These are phyloP conservation scores for Basidiobolus heterosporus DNA, from an alignment of 371 early-diverging fungal species.

Conservation along the genomic window DNA sequence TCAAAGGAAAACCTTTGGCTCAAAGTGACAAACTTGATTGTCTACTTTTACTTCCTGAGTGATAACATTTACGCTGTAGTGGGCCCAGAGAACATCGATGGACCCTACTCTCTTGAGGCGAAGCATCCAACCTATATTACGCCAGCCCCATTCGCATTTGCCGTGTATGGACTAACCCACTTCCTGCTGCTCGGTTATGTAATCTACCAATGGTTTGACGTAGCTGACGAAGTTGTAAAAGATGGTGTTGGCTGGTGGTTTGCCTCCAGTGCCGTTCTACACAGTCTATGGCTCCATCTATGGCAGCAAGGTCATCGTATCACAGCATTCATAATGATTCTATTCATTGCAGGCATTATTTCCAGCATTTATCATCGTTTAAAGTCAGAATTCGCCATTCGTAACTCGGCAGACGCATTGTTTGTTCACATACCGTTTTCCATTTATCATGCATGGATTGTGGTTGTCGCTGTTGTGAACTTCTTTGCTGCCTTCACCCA, in stretches of 20 bases:
- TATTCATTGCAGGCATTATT: neutral
- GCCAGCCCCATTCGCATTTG: conserved; percentile 16
- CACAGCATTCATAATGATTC: neutral
- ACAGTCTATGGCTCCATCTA: conserved; percentile 35
- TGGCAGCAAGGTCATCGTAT: conserved; percentile 23
- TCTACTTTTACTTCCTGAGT: conserved; percentile 44
- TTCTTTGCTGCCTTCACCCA: conserved; percentile 36
- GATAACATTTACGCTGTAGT: conserved; percentile 37
- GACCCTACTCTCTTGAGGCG: neutral
- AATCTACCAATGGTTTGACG: conserved; percentile 39
- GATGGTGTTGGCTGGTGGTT: conserved; percentile 51
- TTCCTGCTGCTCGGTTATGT: conserved; percentile 42
- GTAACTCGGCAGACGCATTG: conserved; percentile 24
- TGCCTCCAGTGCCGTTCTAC: conserved; percentile 34
- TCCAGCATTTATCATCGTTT: neutral
- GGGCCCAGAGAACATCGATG: conserved; percentile 16
- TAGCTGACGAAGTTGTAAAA: conserved; percentile 36
- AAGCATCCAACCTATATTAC: conserved; percentile 20
- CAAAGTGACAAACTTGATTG: conserved; percentile 45
- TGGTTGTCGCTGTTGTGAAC: conserved; percentile 37
- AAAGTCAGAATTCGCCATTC: conserved; percentile 12
- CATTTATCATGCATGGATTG: conserved; percentile 53
- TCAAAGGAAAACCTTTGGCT: conserved; percentile 1
- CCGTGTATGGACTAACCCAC: conserved; percentile 45
- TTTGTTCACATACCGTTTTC: conserved; percentile 59